Conservation (phyloP, 495 filamentous ascomycete genomes). For the Terfezia claveryi region DNA sequence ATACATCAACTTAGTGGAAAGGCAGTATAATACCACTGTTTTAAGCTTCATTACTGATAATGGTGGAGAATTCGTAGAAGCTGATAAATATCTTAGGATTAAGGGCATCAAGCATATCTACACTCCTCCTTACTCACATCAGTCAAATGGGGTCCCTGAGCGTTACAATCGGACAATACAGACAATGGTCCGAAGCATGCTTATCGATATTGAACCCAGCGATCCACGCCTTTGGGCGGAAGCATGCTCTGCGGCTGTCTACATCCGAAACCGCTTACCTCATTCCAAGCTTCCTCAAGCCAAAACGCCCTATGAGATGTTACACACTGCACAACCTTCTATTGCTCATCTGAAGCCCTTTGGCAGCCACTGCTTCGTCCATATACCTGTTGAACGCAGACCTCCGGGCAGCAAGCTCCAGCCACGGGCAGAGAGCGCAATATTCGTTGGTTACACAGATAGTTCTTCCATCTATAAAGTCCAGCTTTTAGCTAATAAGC, state of each 20-base stretch:
- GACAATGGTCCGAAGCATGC: not conserved
- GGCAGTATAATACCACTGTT: not conserved
- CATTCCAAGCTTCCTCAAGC: too few relatives aligned
- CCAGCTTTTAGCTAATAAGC: too few relatives aligned
- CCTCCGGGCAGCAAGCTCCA: not conserved
- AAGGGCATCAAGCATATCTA: not conserved
- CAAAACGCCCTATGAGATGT: not conserved
- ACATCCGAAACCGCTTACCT: too few relatives aligned
- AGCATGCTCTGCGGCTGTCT: too few relatives aligned
- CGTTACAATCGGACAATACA: not conserved
- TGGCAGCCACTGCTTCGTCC: too few relatives aligned
- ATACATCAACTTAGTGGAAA: not conserved
- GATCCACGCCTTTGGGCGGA: too few relatives aligned
- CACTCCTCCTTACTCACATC: not conserved
- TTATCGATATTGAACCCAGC: not conserved
- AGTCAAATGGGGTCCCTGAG: not conserved
- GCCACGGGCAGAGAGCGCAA: not conserved
- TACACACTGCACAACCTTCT: not conserved
- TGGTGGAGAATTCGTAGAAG: constrained; percentile 1
- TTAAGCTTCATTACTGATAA: not conserved
- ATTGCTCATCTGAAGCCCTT: not conserved
- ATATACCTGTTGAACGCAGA: not conserved
- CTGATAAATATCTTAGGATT: not conserved
- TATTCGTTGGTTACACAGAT: not conserved
- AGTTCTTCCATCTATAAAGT: too few relatives aligned